phyloP scores from a whole-genome alignment of 352 stramenopile species.

The Pilasporangium apinafurcum region DNA sequence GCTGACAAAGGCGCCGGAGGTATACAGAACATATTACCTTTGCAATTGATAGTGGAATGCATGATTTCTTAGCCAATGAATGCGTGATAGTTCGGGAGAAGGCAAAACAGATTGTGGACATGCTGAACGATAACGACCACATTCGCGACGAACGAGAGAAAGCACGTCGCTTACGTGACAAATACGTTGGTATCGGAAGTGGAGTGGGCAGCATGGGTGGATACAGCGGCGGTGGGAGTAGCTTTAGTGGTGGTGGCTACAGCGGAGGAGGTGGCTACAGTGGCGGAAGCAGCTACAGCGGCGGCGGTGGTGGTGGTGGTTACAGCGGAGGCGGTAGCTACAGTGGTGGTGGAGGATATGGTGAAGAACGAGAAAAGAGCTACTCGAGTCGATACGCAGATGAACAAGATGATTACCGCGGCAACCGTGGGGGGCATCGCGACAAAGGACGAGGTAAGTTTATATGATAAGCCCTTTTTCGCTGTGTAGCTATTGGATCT shows the following conservation, averaged over 20 bases:
- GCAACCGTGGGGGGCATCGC: slow-evolving; percentile 22
- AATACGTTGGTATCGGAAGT: slow-evolving; percentile 83
- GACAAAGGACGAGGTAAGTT: slow-evolving; percentile 29
- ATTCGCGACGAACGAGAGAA: slow-evolving; percentile 87
- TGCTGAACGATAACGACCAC: slow-evolving; percentile 86
- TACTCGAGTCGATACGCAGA: slow-evolving; percentile 74
- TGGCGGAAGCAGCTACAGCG: slow-evolving; percentile 25
- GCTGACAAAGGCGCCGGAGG: slow-evolving; percentile 81
- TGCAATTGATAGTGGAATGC: neutral
- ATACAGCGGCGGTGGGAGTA: slow-evolving; percentile 11
- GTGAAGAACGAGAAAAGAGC: slow-evolving; percentile 37
- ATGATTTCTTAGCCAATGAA: neutral
- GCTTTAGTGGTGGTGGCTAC: slow-evolving; percentile 8
- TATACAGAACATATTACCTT: slow-evolving; percentile 8
- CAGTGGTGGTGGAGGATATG: slow-evolving; percentile 30
- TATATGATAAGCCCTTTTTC: neutral
- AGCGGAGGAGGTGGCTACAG: slow-evolving; percentile 16
- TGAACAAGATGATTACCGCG: slow-evolving; percentile 43
- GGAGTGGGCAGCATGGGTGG: slow-evolving; percentile 31
- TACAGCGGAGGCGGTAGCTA: slow-evolving; percentile 25
- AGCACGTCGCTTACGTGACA: slow-evolving; percentile 75
- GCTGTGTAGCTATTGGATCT: neutral
- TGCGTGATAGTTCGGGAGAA: slow-evolving; percentile 73
- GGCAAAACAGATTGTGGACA: slow-evolving; percentile 82
- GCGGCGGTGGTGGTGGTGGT: slow-evolving; percentile 14